Evolutionary conservation across 2,329 filamentous ascomycete species (phyloP).

Genomic region (Rutstroemia sp.): DNA sequence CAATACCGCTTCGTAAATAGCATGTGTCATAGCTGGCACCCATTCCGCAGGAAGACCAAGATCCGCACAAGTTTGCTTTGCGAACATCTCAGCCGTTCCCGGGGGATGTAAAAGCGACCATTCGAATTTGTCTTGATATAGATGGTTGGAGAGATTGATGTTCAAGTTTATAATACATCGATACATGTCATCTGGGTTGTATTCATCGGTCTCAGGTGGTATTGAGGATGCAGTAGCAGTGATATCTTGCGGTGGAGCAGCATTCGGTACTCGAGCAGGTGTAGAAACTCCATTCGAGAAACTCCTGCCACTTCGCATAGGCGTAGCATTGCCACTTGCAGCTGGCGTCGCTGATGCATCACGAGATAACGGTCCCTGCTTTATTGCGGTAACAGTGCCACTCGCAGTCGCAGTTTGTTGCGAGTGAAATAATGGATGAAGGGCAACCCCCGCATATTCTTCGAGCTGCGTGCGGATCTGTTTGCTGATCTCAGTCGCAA

Average conservation of each 20-base stretch:
- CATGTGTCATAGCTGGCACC: conserved; percentile 89
- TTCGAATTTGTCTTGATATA: conserved; percentile 97
- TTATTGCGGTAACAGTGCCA: conserved; percentile 28
- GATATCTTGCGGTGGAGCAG: conserved; percentile 38
- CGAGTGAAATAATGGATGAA: conserved; percentile 85
- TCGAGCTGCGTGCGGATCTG: conserved; percentile 94
- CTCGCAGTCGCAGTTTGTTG: conserved; percentile 30
- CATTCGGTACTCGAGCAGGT: conserved; percentile 39
- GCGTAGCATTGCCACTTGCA: conserved; percentile 49
- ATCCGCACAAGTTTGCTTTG: conserved; percentile 86
- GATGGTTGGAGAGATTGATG: conserved; percentile 81
- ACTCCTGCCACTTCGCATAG: conserved; percentile 41
- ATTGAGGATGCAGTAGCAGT: conserved; percentile 64
- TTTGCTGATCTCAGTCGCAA: conserved; percentile 77
- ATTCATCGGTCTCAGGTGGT: conserved; percentile 59
- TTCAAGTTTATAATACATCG: conserved; percentile 86
- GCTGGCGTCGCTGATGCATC: conserved; percentile 38
- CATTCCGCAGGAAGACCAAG: conserved; percentile 86
- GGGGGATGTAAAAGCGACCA: conserved; percentile 92
- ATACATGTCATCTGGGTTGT: conserved; percentile 90
- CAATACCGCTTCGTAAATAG: conserved; percentile 91
- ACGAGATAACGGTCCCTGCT: conserved; percentile 22
- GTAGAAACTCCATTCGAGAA: conserved; percentile 38
- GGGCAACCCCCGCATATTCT: conserved; percentile 88
- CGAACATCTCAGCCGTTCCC: conserved; percentile 86